phyloP scores from a whole-genome alignment of 1,284 basidiomycete genomes.

The Ustilago cynodontis region DNA sequence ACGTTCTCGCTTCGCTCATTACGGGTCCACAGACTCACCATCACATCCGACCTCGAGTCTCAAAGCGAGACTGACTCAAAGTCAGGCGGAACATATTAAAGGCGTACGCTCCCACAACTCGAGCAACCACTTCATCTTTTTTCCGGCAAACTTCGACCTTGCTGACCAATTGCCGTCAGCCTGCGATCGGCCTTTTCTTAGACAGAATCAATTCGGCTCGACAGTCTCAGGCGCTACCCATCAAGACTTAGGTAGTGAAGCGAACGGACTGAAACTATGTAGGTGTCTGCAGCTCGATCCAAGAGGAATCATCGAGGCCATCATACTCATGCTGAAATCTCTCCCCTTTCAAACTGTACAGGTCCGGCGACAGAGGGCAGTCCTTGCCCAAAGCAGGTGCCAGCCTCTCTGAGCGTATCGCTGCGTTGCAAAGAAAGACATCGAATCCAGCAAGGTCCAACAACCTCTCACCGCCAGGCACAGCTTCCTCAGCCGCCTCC shows the following conservation, averaged over 20 bases:
- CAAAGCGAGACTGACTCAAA: neutral
- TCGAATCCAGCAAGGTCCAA: slow-evolving; percentile 38
- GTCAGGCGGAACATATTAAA: neutral
- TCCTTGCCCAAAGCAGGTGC: slow-evolving; percentile 49
- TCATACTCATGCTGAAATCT: neutral
- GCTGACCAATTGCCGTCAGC: too few species aligned
- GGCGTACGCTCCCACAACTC: neutral
- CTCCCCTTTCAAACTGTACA: neutral
- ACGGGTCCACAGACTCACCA: neutral
- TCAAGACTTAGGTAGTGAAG: neutral
- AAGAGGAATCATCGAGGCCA: neutral
- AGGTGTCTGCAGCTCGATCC: neutral
- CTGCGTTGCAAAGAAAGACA: slow-evolving; percentile 60
- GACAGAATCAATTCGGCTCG: neutral
- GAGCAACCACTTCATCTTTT: neutral
- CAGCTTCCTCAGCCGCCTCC: slow-evolving; percentile 18
- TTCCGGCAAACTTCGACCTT: neutral
- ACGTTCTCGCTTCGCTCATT: neutral
- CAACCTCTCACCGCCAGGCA: slow-evolving; percentile 33
- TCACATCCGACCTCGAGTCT: neutral
- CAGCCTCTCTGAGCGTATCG: slow-evolving; percentile 62
- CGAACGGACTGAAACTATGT: slow-evolving; percentile 13
- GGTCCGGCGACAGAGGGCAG: slow-evolving; percentile 31
- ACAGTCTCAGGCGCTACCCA: neutral
- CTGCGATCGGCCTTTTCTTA: too few species aligned